Base-by-base conservation (phyloP, 2,329 filamentous ascomycete species). In the Coniella vitis region DNA sequence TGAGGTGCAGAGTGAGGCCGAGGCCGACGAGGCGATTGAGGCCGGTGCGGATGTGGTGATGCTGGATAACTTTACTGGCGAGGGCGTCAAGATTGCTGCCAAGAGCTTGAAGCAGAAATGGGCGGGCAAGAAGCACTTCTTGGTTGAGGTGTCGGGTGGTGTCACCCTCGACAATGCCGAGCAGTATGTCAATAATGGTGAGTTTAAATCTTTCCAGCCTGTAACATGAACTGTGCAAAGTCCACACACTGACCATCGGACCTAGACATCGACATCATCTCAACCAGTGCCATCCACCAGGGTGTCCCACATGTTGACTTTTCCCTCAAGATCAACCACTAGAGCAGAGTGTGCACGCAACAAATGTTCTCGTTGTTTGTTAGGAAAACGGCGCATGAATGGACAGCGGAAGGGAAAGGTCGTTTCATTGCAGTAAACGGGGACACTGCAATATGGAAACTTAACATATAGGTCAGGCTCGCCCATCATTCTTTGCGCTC, bases 31-130 rank as follows among this genome's bases (percentile, higher is more conserved):
- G 68, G 93, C 93, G 1, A 90, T 96, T 59, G 79, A 72, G 3
- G 91, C 91, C 0, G 93, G 93, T 1, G 93, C 93, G 0, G 91
- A 98, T 65, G 84, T 98, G 17, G 83, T 98, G 54, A 98, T 98
- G 93, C 71, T 98, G 52, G 93, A 98, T 65, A 98, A 98, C 66
- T 98, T 97, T 63, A 83, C 81, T 0, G 82, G 85, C 1, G 84
- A 87, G 1, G 88, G 83, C 1, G 84, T 96, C 54, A 84, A 82
- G 63, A 67, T 76, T 8, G 89, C 89, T 1, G 87, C 91, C 13
- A 76, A 69, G 62, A 83, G 77, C 57, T 65, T 98, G 55, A 94
- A 91, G 70, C 75, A 86, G 61, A 80, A 83, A 57, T 97, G 89
- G 88, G 79, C 77, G 49, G 86, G 83, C 29, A 83, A 81, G 64